Evolutionary conservation across 2,329 filamentous ascomycete genomes (phyloP), one percentile per base, ranked within the genome.

Genomic region (Zopfia rhizophila): DNA sequence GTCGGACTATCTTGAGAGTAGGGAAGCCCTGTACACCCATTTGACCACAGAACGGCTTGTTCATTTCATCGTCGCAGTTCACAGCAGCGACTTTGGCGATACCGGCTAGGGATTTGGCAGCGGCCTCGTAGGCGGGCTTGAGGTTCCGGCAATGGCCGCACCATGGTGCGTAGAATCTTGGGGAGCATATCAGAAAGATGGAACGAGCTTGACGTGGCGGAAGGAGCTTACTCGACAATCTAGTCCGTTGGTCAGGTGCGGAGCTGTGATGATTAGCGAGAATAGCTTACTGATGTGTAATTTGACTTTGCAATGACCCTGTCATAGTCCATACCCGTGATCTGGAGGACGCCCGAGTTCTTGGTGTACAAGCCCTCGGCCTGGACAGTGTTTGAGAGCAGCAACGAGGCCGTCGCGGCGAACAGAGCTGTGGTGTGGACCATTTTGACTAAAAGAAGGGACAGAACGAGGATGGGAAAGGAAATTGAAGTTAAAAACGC

Each of bases 81-180:
- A 99, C 80, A 43, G 95, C 94, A 35, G 91, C 94, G 29, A 99
- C 93, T 65, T 96, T 95, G 62, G 91, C 94, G 11, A 97, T 82
- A 11, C 94, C 94, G n/a, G 88, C 84, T 47, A 99, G 87, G 62
- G 86, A 91, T 64, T 88, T 89, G 60, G 94, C 94, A 2, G 87
- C 92, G 74, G 96, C 96, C 73, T 97, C 93, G 75, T 94, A 99
- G 31, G 90, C 90, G 3, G 92, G 93, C 76, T 97, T 92, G 65
- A 99, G 87, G 75, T 89, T 97, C 75, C 96, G 83, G 78, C 94
- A 99, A 76, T 97, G 94, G 29, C 93, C 94, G 66, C 94, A 97
- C 93, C 93, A 97, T 17, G 93, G 93, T 7, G 93, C 93, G 67
- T 96, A 97, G 81, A 97, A 97, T 75, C 92, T 90, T 81, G 81